Evolutionary conservation across 306 rosid species (phyloP), one percentile per base, ranked within the genome.

Genomic region (Acacia melanoxylon): DNA sequence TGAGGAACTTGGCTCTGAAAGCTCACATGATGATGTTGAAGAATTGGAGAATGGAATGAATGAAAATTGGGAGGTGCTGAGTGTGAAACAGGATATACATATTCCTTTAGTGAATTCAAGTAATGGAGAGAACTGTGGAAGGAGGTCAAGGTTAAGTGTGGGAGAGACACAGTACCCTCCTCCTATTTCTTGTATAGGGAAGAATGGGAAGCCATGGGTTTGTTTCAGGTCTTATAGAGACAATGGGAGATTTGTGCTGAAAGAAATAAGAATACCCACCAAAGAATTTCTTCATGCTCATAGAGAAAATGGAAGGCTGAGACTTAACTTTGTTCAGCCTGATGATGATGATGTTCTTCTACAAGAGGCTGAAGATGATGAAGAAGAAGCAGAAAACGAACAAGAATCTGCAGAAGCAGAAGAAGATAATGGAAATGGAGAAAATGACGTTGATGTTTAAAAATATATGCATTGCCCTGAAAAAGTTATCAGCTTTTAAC

Each of bases 261-360:
- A 81, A 61, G 90, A 90, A 81, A 78, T 90, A 31, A 89, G 90
- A 86, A 72, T 81, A 67, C 97, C 90, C 0, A 84, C 78, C 10
- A 92, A 82, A 63, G 97, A 94, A 82, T 82, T 94, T 49, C 63
- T 94, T 31, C 98, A 86, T 84, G 97, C 98, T 48, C 85, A 81
- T 79, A 89, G 98, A 72, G 97, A 94, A 83, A 90, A 93, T 44
- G 98, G 98, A 19, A 92, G 97, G 59, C 74, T 94, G 58, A 92
- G 81, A 83, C 86, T 94, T 24, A 88, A 90, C 67, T 88, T 91
- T 76, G 83, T 92, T 88, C 89, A 85, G 56, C 75, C 58, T 44
- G 73, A 68, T 46, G 80, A 89, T 6, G 82, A 88, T 2, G 88
- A 44, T 44, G 80, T 73, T 61, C 15, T n/a, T 2, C 86, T 73